Evolutionary conservation across 2,329 filamentous ascomycete species (phyloP).

Genomic region (Torrubiellomyces zombiae): DNA sequence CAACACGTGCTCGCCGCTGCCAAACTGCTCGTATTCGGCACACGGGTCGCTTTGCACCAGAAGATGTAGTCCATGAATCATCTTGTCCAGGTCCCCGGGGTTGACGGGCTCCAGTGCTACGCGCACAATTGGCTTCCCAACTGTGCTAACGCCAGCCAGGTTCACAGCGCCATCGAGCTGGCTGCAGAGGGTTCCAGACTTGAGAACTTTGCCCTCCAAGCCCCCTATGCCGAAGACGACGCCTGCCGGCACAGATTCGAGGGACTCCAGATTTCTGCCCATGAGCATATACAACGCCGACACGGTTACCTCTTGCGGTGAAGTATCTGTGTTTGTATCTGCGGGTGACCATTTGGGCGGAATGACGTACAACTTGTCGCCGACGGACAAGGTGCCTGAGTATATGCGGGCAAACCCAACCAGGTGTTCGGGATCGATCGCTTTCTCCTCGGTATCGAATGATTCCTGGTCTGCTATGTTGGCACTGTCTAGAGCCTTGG

Average conservation of each 20-base stretch:
- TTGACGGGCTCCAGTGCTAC: conserved; percentile 90
- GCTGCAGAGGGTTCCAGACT: conserved; percentile 86
- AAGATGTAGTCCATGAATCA: conserved; percentile 75
- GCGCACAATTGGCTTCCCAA: conserved; percentile 79
- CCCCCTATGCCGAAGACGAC: conserved; percentile 92
- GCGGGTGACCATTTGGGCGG: conserved; percentile 86
- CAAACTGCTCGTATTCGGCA: conserved; percentile 84
- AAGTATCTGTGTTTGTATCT: conserved; percentile 51
- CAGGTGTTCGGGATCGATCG: conserved; percentile 65
- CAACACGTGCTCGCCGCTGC: conserved; percentile 87
- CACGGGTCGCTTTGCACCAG: conserved; percentile 92
- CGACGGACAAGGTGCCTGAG: conserved; percentile 76
- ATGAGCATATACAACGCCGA: conserved; percentile 88
- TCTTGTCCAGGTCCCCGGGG: conserved; percentile 80
- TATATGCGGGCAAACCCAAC: conserved; percentile 92
- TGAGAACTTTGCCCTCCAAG: conserved; percentile 83
- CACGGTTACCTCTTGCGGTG: conserved; percentile 68
- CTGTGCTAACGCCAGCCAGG: conserved; percentile 66
- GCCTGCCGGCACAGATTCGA: conserved; percentile 75
- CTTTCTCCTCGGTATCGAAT: conserved; percentile 32
- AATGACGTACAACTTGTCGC: conserved; percentile 80
- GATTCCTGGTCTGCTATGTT: conserved; percentile 35
- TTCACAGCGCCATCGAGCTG: conserved; percentile 77
- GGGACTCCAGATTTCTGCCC: conserved; percentile 72
- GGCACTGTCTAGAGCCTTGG: conserved; percentile 42